Conservation (phyloP, 495 filamentous ascomycete species). For the Chlorociboria aeruginascens region DNA sequence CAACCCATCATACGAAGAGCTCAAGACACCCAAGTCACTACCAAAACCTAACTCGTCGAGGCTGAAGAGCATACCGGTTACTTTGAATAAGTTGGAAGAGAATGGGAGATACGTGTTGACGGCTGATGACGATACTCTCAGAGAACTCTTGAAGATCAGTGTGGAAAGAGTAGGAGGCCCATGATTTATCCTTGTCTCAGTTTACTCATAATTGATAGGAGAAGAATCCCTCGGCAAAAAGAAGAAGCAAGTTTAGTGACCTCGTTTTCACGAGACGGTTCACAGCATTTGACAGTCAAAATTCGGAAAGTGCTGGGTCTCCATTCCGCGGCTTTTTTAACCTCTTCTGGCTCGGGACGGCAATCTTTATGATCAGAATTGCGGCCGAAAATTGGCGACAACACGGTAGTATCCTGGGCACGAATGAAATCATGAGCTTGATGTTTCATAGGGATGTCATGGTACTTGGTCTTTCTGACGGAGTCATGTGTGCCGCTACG, state of each 20-base stretch:
- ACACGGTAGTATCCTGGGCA: constrained; percentile 50
- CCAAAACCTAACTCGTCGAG: constrained; percentile 6
- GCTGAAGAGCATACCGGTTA: constrained; percentile 30
- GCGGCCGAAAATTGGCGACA: constrained; percentile 51
- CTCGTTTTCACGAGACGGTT: constrained; percentile 57
- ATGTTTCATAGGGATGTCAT: constrained; percentile 59
- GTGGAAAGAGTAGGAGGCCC: constrained; percentile 28
- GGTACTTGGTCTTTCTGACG: constrained; percentile 52
- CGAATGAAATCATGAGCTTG: constrained; percentile 51
- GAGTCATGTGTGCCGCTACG: constrained; percentile 48
- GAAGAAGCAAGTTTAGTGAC: constrained; percentile 46
- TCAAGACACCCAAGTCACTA: background rate
- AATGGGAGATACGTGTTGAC: constrained; percentile 40
- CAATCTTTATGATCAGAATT: constrained; percentile 47
- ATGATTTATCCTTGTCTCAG: too few species aligned
- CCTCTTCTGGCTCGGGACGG: constrained; percentile 60
- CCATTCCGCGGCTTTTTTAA: constrained; percentile 69
- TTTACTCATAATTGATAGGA: background rate
- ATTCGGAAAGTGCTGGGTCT: constrained; percentile 39
- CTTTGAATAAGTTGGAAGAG: constrained; percentile 31
- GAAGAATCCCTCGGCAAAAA: constrained; percentile 15
- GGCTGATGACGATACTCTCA: constrained; percentile 42
- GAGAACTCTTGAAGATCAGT: constrained; percentile 34
- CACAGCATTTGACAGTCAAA: constrained; percentile 59
- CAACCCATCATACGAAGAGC: constrained; percentile 1